Conservation (phyloP, 2,329 filamentous ascomycete genomes). For the Sordariomycetes sp. region DNA sequence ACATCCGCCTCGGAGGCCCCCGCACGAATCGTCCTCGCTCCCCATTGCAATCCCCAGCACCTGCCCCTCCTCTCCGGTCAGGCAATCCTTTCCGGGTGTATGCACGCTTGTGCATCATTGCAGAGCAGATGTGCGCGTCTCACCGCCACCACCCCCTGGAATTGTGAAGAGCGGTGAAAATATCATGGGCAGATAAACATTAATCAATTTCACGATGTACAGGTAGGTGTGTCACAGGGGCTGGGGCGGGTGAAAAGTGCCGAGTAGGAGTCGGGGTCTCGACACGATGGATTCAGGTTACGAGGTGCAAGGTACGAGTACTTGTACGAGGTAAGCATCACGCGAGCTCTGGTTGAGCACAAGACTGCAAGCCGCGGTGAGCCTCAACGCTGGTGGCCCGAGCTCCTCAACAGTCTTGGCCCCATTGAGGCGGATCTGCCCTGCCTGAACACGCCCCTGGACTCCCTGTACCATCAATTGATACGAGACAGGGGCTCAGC, state of each 20-base stretch:
- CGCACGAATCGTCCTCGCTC: too few relatives aligned
- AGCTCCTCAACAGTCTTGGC: slow-evolving; percentile 5
- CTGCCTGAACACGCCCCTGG: neutral
- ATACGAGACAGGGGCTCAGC: neutral
- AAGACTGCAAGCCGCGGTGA: neutral
- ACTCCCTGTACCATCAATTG: too few relatives aligned
- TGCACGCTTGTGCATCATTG: neutral
- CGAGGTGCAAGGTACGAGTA: too few relatives aligned
- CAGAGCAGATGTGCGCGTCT: neutral
- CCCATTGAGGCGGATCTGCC: neutral
- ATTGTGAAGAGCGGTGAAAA: neutral
- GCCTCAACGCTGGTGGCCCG: slow-evolving; percentile 4
- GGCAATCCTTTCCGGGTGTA: neutral
- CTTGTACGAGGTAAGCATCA: neutral
- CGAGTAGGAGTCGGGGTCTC: too few relatives aligned
- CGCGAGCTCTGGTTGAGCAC: neutral
- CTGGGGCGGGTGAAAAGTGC: too few relatives aligned
- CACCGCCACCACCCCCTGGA: neutral
- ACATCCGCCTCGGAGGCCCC: too few relatives aligned
- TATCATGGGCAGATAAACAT: neutral
- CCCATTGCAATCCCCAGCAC: too few relatives aligned
- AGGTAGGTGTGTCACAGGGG: neutral
- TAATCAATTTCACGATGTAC: too few relatives aligned
- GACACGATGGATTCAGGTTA: too few relatives aligned
- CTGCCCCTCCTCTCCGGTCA: too few relatives aligned